Evolutionary conservation across 495 filamentous ascomycete genomes (phyloP).

Genomic region (Penicillium chermesinum): DNA sequence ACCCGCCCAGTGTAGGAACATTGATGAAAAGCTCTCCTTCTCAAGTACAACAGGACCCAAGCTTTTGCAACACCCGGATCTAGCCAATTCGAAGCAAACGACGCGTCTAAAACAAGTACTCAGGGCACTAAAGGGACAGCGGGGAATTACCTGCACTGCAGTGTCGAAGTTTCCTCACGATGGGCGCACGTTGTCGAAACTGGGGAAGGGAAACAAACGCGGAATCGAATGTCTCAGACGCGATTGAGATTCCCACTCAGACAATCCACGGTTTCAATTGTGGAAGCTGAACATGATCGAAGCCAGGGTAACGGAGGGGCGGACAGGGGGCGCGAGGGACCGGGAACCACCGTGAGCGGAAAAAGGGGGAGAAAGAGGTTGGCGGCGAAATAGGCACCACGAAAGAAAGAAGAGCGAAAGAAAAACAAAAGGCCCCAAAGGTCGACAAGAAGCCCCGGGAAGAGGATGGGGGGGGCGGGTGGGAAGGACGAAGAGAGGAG

Average conservation of each 20-base stretch:
- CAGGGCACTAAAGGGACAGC: constrained; percentile 8
- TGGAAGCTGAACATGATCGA: constrained; percentile 55
- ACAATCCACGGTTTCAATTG: constrained; percentile 56
- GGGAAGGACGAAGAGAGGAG: neutral
- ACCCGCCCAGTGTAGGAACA: neutral
- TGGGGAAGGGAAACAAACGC: constrained; percentile 38
- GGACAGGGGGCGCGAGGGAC: constrained; percentile 51
- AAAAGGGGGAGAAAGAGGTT: constrained; percentile 49
- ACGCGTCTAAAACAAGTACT: constrained; percentile 16
- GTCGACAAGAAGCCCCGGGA: constrained; percentile 1
- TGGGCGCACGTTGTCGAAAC: constrained; percentile 20
- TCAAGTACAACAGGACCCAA: neutral
- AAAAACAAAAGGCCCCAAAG: constrained; percentile 9
- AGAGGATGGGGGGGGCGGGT: neutral
- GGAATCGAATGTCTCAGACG: constrained; percentile 56
- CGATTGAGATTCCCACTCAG: constrained; percentile 47
- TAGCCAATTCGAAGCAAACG: constrained; percentile 12
- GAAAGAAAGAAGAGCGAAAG: constrained; percentile 13
- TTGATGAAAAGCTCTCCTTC: neutral
- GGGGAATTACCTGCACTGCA: constrained; percentile 37
- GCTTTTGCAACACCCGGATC: neutral
- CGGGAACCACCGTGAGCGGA: constrained; percentile 34
- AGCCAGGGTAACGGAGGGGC: constrained; percentile 59
- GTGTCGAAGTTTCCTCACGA: constrained; percentile 18
- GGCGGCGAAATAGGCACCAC: constrained; percentile 37